These are phyloP conservation scores for Mycena latifolia DNA, from an alignment of 768 basidiomycete genomes.

Conservation along the genomic window DNA sequence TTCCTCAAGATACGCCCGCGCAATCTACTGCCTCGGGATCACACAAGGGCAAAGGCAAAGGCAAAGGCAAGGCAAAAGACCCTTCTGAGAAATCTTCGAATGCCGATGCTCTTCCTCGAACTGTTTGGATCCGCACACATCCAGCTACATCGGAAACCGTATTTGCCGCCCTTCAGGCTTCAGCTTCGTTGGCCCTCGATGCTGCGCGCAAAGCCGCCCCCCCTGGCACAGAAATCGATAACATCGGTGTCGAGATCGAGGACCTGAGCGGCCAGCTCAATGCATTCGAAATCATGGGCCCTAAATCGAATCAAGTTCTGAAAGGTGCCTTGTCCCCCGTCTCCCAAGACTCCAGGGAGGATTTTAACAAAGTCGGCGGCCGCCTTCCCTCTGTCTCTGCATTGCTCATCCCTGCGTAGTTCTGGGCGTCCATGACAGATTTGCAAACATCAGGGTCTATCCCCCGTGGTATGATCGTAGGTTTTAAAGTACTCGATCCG, in stretches of 20 bases:
- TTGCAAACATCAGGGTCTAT: slow-evolving; percentile 76
- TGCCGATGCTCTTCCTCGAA: slow-evolving; percentile 46
- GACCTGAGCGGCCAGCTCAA: slow-evolving; percentile 81
- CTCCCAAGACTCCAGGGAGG: slow-evolving; percentile 59
- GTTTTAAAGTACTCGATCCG: slow-evolving; percentile 87
- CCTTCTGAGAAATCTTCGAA: slow-evolving; percentile 23
- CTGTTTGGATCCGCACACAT: slow-evolving; percentile 84
- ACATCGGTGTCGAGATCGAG: slow-evolving; percentile 68
- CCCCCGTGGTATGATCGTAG: slow-evolving; percentile 82
- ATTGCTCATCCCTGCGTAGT: slow-evolving; percentile 52
- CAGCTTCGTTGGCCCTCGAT: slow-evolving; percentile 65
- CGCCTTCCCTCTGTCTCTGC: background rate
- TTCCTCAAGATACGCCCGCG: slow-evolving; percentile 25
- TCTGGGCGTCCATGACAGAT: slow-evolving; percentile 73
- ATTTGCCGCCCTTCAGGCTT: slow-evolving; percentile 61
- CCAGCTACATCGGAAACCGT: slow-evolving; percentile 76
- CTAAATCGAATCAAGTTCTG: slow-evolving; percentile 81
- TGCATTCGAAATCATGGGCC: slow-evolving; percentile 92
- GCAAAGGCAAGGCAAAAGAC: slow-evolving; percentile 48
- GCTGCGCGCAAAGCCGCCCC: slow-evolving; percentile 40
- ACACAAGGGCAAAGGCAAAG: slow-evolving; percentile 32
- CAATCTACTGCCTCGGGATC: slow-evolving; percentile 9
- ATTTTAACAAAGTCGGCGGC: slow-evolving; percentile 67
- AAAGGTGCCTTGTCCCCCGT: slow-evolving; percentile 71
- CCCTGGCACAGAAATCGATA: slow-evolving; percentile 38